Base-by-base conservation (phyloP, 257 asterid genomes). In the Catharanthus roseus region DNA sequence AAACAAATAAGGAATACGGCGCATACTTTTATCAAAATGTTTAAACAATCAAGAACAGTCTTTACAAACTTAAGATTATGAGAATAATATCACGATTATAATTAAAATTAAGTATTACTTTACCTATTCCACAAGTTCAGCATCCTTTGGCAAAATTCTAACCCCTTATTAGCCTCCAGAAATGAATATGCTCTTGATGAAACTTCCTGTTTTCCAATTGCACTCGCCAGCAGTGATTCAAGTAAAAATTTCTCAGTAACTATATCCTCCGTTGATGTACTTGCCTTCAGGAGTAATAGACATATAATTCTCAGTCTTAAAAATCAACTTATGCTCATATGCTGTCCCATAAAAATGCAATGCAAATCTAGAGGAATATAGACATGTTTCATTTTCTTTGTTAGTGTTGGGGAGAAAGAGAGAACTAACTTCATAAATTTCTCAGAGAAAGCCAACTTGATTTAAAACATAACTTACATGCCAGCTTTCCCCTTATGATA, bases 111-210 rank as follows among this genome's bases (percentile, higher is more conserved):
- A 33, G 68, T 31, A 38, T 16, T 33, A 31, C 76, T 38, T 82
- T 80, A 93, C 98, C 95, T 79, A 67, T 79, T 73, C 92, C 92
- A 86, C 81, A 42, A 72, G 21, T 84, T 78, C 75, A 83, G 74
- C 76, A 95, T 65, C 61, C 85, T 82, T 72, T 80, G 81, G 75
- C 95, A 88, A 71, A 67, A 81, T 72, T 91, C 97, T n/a, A 81
- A 65, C 31, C 85, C 89, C 69, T 76, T 76, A 68, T 88, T 79
- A 69, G 82, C 86, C 79, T 87, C 95, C 77, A 95, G 79, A 78
- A 89, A 90, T n/a, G 76, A 77, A 66, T 63, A 84, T 23, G 89
- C 95, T 58, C 79, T 77, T 63, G 93, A 80, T 53, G 77, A 72
- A 53, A 70, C 74, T 34, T 86, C 92, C 58, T 86, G 88, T 80